phyloP scores from a whole-genome alignment of 306 rosid species.

The Corylus heterophylla region DNA sequence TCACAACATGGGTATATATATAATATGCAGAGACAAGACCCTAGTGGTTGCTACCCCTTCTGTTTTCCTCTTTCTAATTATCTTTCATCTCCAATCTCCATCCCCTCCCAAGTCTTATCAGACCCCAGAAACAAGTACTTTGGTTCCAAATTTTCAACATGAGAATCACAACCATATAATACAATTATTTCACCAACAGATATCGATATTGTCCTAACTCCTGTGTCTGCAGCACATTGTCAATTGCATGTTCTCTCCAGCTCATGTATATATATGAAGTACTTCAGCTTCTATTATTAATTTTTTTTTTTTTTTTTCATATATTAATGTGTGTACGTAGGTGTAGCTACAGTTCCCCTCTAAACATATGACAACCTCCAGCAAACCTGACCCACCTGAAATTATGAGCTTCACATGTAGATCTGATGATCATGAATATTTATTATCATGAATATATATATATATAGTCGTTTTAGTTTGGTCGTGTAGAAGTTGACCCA shows the following conservation, averaged over 20 bases:
- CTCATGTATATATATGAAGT: background rate
- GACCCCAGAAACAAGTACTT: conserved; percentile 29
- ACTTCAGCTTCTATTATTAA: background rate
- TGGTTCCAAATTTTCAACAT: conserved; percentile 23
- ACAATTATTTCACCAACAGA: background rate
- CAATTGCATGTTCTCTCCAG: background rate
- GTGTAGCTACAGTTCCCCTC: background rate
- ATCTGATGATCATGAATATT: conserved; percentile 5
- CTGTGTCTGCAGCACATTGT: background rate
- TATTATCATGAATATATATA: background rate
- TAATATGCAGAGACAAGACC: background rate
- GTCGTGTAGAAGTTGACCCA: conserved; percentile 20
- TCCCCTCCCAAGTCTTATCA: conserved; percentile 17
- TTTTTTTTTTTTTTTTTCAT: background rate
- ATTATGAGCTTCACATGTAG: conserved; percentile 40
- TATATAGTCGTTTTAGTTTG: background rate
- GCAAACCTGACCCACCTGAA: conserved; percentile 30
- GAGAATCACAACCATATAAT: conserved; percentile 21
- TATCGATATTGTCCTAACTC: background rate
- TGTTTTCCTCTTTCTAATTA: background rate
- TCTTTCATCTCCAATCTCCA: conserved; percentile 10
- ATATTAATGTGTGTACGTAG: background rate
- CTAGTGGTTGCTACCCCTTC: conserved; percentile 13
- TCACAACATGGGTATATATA: background rate
- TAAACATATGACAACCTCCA: conserved; percentile 13